Conservation (phyloP, 2,329 filamentous ascomycete genomes). For the Zasmidium angulare region DNA sequence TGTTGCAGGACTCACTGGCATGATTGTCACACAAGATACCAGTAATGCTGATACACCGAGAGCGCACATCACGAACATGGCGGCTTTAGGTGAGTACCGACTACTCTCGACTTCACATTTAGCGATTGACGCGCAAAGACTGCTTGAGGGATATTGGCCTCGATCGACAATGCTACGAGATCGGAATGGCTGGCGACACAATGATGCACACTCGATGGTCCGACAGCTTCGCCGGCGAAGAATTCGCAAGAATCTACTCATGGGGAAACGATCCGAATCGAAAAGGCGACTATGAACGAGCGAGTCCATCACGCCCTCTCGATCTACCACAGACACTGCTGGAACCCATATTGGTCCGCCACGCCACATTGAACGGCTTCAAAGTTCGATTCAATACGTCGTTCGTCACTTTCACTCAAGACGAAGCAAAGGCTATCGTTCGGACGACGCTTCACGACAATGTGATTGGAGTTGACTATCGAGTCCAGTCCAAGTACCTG, state of each 20-base stretch:
- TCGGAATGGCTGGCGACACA: constrained; percentile 18
- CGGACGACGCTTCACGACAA: background rate
- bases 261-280: constrained; percentile 38
- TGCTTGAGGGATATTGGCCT: constrained; percentile 39
- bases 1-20: constrained; percentile 40
- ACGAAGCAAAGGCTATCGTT: background rate
- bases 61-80: constrained; percentile 61
- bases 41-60: constrained; percentile 57
- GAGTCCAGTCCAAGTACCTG: constrained; percentile 52
- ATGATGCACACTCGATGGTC: constrained; percentile 41
- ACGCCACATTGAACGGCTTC: constrained; percentile 35
- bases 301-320: constrained; percentile 34
- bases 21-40: constrained; percentile 51
- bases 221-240: constrained; percentile 37
- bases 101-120: too few species aligned
- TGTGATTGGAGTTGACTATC: constrained; percentile 30
- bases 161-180: constrained; percentile 17
- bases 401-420: background rate
- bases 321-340: constrained; percentile 40
- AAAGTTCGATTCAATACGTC: constrained; percentile 1
- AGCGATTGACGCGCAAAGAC: too few species aligned
- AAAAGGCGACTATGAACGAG: constrained; percentile 38
- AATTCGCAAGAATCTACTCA: constrained; percentile 39
- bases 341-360: constrained; percentile 38
- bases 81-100: constrained; percentile 37